Percentiles rank a stretch among this genome's conserved stretches.
phyloP scores from a whole-genome alignment of 2,329 filamentous ascomycete species.

The Sporothrix brunneoviolacea region DNA sequence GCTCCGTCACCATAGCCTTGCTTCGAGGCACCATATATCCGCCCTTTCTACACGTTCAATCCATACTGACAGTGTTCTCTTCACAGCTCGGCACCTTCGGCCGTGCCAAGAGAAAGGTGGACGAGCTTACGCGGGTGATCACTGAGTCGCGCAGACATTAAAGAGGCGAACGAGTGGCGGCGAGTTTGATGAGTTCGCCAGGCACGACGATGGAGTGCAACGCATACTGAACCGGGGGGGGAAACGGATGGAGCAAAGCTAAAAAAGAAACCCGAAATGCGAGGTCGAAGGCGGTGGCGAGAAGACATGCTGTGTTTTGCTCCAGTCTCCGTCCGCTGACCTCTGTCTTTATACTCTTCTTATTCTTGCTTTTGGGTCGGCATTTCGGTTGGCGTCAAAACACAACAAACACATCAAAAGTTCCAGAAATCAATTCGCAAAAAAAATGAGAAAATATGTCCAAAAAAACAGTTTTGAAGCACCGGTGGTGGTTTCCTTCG shows the following conservation, averaged over 20 bases:
- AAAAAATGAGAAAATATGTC: conserved; percentile 3
- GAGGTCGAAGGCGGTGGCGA: too few species aligned
- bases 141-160: conserved; percentile 79
- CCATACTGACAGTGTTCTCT: too few species aligned
- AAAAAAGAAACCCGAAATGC: too few species aligned
- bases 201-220: too few species aligned
- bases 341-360: background rate
- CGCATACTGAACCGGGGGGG: too few species aligned
- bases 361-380: conserved; percentile 18
- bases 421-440: background rate
- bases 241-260: too few species aligned
- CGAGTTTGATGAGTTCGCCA: background rate
- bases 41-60: background rate
- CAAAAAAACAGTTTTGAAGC: too few species aligned
- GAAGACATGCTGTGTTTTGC: too few species aligned
- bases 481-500: too few species aligned
- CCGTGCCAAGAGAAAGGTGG: conserved; percentile 98
- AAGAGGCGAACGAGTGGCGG: conserved; percentile 24
- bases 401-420: conserved; percentile 13
- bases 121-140: conserved; percentile 97
- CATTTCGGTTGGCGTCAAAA: conserved; percentile 19
- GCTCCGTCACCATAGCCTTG: too few species aligned
- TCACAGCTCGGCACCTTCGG: conserved; percentile 95
- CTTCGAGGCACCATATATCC: background rate
- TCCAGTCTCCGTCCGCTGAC: too few species aligned